Evolutionary conservation across 2,329 filamentous ascomycete species (phyloP).

Genomic region (Ceratocystis albifundus): DNA sequence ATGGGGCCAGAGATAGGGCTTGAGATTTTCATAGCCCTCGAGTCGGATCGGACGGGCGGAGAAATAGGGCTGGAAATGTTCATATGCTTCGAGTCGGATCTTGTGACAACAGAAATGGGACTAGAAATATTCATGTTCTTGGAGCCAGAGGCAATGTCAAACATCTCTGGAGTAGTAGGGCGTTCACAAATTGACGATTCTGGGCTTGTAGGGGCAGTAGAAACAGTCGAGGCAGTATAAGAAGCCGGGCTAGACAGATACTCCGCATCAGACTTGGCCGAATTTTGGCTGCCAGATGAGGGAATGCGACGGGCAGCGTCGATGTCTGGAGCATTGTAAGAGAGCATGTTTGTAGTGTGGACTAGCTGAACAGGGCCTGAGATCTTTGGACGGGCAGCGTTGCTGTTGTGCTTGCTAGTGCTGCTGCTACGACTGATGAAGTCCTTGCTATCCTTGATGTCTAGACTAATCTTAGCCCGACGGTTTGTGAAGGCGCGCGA

Average conservation of each 20-base stretch:
- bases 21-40: no score
- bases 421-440: constrained; percentile 42
- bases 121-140: background rate
- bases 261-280: constrained; percentile 52
- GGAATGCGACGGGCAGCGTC: constrained; percentile 31
- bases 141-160: constrained; percentile 36
- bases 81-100: no score
- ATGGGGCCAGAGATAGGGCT: background rate
- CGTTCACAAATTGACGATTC: constrained; percentile 48
- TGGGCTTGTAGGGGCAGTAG: constrained; percentile 55
- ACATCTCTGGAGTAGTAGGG: constrained; percentile 49
- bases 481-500: constrained; percentile 61
- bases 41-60: background rate
- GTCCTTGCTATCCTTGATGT: constrained; percentile 35
- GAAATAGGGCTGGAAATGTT: background rate
- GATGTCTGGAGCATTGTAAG: constrained; percentile 86
- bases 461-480: constrained; percentile 44
- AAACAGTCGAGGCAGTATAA: background rate
- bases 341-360: constrained; percentile 92
- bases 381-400: constrained; percentile 53
- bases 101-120: no score
- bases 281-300: constrained; percentile 42
- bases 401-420: constrained; percentile 36
- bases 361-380: constrained; percentile 77
- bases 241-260: constrained; percentile 51